Base-by-base conservation (phyloP, 805 yeast genomes). In the Candida andamanensis region DNA sequence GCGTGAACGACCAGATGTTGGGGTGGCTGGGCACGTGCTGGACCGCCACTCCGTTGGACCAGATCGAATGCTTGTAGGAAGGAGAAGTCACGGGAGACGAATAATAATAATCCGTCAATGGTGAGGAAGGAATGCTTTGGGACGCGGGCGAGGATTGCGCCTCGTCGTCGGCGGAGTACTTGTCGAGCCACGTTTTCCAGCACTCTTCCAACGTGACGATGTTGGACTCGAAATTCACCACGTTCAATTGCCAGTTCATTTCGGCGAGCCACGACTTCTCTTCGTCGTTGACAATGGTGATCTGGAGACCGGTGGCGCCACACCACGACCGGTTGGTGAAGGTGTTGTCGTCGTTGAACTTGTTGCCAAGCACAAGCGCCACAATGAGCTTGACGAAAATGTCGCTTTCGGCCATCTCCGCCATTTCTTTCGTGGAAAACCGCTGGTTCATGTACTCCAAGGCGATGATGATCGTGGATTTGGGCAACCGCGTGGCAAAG, bases 271-370 rank as follows among this genome's bases (percentile, higher is more conserved):
- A 90, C 27, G 62, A 65, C 33, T 72, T 73, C 63, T 90, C 98
- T 39, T 76, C 61, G 12, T 53, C 48, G 49, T 89, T 86, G 41
- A 90, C 69, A 21, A 70, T 58, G 2, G 50, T 50, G 29, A 85
- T 67, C 5, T 74, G 58, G 41, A 90, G 70, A 13, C 94, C 94
- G 4, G 96, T 84, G n/a, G 97, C 97, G 40, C 86, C 87, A 25
- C 86, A 75, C 98, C 98, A 90, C 6, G 96, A 85, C 50, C 78
- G 80, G 62, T 90, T 90, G 39, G 95, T 86, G 54, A 90, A 90
- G 17, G 97, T 90, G 61, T 90, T 87, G 63, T 90, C 98, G 60
- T 90, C 97, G 54, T 89, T 86, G 56, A 86, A 85, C 62, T 90
- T 90, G 65, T 90, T 90, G 28, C 96, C 95, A 40, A 90, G 65